Conservation (phyloP, 495 filamentous ascomycete genomes). For the Penicillium soppii region DNA sequence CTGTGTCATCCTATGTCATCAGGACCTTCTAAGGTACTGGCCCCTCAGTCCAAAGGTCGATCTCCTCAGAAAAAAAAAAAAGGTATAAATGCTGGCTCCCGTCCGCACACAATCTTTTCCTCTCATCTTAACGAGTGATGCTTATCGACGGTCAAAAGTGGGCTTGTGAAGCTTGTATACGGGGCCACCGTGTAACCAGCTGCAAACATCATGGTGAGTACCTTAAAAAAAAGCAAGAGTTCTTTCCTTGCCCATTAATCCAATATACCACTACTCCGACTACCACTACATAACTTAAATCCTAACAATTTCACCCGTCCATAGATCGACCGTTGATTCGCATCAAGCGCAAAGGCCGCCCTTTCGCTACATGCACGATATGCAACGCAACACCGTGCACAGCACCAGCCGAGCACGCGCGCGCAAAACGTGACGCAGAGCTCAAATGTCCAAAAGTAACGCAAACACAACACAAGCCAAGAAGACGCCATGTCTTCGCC, state of each 20-base stretch:
- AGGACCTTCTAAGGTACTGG: constrained; percentile 2
- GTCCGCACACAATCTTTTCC: constrained; percentile 1
- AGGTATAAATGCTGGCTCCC: constrained; percentile 17
- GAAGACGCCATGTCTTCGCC: constrained; percentile 21
- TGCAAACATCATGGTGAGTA: constrained; percentile 50
- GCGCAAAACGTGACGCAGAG: constrained; percentile 92
- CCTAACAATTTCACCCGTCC: not conserved
- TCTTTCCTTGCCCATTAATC: too few species aligned
- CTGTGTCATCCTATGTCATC: constrained; percentile 23
- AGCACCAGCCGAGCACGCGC: constrained; percentile 84
- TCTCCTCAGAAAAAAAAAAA: constrained; percentile 11
- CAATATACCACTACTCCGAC: too few species aligned
- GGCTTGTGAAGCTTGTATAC: constrained; percentile 89
- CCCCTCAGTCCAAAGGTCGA: not conserved
- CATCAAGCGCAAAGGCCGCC: constrained; percentile 96
- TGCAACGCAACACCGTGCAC: constrained; percentile 90
- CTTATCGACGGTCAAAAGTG: constrained; percentile 87
- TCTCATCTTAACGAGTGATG: constrained; percentile 52
- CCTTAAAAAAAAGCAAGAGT: constrained; percentile 23
- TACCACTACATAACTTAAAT: too few species aligned
- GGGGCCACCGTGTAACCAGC: constrained; percentile 78
- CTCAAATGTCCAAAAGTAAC: constrained; percentile 51
- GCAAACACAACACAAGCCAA: constrained; percentile 29
- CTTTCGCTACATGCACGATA: constrained; percentile 93
- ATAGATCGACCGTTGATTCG: constrained; percentile 86